Conservation (phyloP, 495 filamentous ascomycete species). For the Hyphodiscus hymeniophilus region DNA sequence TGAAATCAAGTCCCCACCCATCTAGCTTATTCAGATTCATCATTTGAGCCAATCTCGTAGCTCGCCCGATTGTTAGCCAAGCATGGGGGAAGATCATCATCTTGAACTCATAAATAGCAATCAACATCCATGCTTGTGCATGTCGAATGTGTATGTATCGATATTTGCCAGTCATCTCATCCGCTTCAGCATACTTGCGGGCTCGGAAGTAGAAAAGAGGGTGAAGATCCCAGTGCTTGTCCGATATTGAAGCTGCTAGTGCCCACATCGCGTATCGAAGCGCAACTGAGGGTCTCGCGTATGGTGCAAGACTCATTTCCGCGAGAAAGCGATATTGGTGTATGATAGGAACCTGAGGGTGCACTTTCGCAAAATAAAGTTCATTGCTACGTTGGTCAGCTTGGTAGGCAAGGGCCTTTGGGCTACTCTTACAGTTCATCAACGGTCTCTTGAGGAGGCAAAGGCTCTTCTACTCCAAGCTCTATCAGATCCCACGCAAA, state of each 20-base stretch:
- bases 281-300: slow-evolving; percentile 77
- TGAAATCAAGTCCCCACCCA: slow-evolving; percentile 69
- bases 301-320: slow-evolving; percentile 75
- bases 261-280: slow-evolving; percentile 94
- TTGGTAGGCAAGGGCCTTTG: background rate
- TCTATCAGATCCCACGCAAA: slow-evolving; percentile 92
- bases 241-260: slow-evolving; percentile 70
- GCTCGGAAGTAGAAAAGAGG: slow-evolving; percentile 81
- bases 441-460: slow-evolving; percentile 79
- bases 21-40: slow-evolving; percentile 85
- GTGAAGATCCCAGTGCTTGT: slow-evolving; percentile 71
- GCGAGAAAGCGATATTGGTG: slow-evolving; percentile 81
- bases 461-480: slow-evolving; percentile 83
- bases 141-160: slow-evolving; percentile 76
- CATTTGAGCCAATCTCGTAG: slow-evolving; percentile 73
- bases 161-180: slow-evolving; percentile 90
- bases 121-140: slow-evolving; percentile 73
- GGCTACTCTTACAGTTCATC: slow-evolving; percentile 67
- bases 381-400: slow-evolving; percentile 47
- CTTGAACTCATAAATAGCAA: slow-evolving; percentile 85
- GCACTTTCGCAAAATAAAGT: slow-evolving; percentile 85
- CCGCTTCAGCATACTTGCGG: slow-evolving; percentile 79
- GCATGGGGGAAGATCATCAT: slow-evolving; percentile 96
- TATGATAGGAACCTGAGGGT: slow-evolving; percentile 77
- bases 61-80: slow-evolving; percentile 87